Conservation (phyloP, 2,329 filamentous ascomycete genomes). For the Teratosphaeria nubilosa region DNA sequence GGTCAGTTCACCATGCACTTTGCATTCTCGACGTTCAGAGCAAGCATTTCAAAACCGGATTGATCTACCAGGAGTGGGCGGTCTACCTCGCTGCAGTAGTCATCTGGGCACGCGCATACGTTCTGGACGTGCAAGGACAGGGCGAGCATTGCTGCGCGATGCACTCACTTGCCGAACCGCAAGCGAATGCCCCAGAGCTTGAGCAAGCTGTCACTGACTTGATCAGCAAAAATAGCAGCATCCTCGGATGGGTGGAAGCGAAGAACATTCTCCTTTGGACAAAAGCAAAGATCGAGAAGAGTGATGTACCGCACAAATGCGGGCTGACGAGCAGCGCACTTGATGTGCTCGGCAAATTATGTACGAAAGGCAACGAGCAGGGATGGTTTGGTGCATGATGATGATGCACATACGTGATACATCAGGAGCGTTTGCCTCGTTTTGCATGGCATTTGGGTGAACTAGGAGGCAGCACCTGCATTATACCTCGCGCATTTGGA, state of each 20-base stretch:
- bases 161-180: slow-evolving; percentile 1
- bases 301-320: slow-evolving; percentile 14
- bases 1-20: slow-evolving; percentile 15
- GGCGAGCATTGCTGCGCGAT: slow-evolving; percentile 5
- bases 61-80: slow-evolving; percentile 21
- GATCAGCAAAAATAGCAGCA: neutral
- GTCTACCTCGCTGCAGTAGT: slow-evolving; percentile 20
- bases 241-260: slow-evolving; percentile 9
- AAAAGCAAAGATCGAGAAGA: slow-evolving; percentile 14
- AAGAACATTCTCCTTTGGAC: slow-evolving; percentile 15
- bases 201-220: slow-evolving; percentile 7
- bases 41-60: slow-evolving; percentile 7
- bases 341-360: slow-evolving; percentile 19
- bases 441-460: no score
- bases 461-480: no score
- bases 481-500: no score
- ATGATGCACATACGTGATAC: neutral
- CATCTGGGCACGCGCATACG: slow-evolving; percentile 19
- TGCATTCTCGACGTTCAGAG: slow-evolving; percentile 15
- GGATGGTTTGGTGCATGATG: slow-evolving; percentile 15
- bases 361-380: slow-evolving; percentile 15
- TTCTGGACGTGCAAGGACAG: neutral
- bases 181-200: slow-evolving; percentile 4
- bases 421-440: no score
- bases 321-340: slow-evolving; percentile 16